Percentiles rank a stretch among this genome's conserved stretches.
phyloP scores from a whole-genome alignment of 2,329 filamentous ascomycete genomes.

The Plenodomus lindquistii region DNA sequence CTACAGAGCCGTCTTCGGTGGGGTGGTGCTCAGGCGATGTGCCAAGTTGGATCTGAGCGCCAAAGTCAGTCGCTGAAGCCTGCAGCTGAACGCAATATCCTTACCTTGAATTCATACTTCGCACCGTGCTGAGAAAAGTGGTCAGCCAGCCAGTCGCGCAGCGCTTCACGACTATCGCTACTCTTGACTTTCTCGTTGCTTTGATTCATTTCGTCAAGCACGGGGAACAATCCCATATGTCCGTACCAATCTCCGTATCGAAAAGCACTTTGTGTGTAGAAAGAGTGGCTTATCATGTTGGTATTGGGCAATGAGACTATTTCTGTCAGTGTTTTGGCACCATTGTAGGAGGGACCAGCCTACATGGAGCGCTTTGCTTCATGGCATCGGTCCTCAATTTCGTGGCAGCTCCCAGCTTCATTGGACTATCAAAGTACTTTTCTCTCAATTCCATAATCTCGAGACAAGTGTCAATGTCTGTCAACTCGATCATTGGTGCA shows the following conservation, averaged over 20 bases:
- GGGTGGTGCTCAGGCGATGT: slow-evolving; percentile 31
- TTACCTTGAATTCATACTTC: slow-evolving; percentile 33
- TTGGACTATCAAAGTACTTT: slow-evolving; percentile 30
- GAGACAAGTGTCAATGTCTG: slow-evolving; percentile 35
- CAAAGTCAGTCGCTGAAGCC: background rate
- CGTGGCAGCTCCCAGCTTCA: slow-evolving; percentile 18
- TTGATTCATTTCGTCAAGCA: slow-evolving; percentile 22
- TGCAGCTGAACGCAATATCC: background rate
- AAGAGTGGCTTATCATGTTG: slow-evolving; percentile 42
- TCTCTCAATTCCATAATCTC: slow-evolving; percentile 39
- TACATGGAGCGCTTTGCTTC: slow-evolving; percentile 32
- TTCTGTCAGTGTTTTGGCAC: background rate
- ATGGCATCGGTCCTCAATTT: slow-evolving; percentile 36
- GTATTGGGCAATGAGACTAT: slow-evolving; percentile 29
- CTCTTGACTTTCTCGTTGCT: slow-evolving; percentile 22
- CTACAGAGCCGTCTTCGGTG: slow-evolving; percentile 35
- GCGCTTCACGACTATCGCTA: slow-evolving; percentile 22
- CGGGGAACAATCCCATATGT: slow-evolving; percentile 34
- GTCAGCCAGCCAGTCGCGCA: slow-evolving; percentile 32
- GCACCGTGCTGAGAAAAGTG: slow-evolving; percentile 23
- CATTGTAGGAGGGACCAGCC: slow-evolving; percentile 12
- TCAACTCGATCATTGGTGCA: slow-evolving; percentile 36
- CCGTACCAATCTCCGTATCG: slow-evolving; percentile 35
- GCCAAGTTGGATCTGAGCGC: slow-evolving; percentile 33
- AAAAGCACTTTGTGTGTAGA: slow-evolving; percentile 38